Evolutionary conservation across 257 asterid genomes (phyloP).

Genomic region (Nicotiana obtusifolia): DNA sequence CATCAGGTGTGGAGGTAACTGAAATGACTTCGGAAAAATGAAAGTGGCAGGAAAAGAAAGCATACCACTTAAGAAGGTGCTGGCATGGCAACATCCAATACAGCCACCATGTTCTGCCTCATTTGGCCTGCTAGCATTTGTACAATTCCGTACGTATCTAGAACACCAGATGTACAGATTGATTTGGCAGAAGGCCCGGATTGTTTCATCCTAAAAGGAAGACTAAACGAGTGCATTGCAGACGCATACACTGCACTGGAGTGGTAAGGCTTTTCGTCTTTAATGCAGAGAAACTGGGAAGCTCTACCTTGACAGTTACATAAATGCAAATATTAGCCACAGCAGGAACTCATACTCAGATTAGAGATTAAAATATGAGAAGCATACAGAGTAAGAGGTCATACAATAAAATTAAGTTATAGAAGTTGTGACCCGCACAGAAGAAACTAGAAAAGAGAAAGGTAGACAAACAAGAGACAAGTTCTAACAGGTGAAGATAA

Average conservation of each 20-base stretch:
- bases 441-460: too few species aligned
- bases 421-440: background rate
- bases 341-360: background rate
- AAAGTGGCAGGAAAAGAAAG: background rate
- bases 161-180: conserved; percentile 53
- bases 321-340: background rate
- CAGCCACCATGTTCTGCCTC: conserved; percentile 64
- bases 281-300: conserved; percentile 52
- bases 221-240: conserved; percentile 77
- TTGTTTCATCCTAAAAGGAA: conserved; percentile 80
- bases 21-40: background rate
- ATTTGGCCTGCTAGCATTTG: conserved; percentile 71
- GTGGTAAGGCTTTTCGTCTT: conserved; percentile 69
- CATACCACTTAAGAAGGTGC: conserved; percentile 66
- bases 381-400: background rate
- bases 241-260: conserved; percentile 92
- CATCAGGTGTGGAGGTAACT: conserved; percentile 11
- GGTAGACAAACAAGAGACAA: background rate
- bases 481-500: background rate
- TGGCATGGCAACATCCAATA: conserved; percentile 73
- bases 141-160: conserved; percentile 47
- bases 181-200: conserved; percentile 57
- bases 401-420: background rate
- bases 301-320: conserved; percentile 42
- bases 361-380: background rate